A percentile compares a stretch with the other conserved stretches of the same genome.
These are phyloP conservation scores for Lepraria neglecta DNA, from an alignment of 495 filamentous ascomycete genomes.

Conservation along the genomic window DNA sequence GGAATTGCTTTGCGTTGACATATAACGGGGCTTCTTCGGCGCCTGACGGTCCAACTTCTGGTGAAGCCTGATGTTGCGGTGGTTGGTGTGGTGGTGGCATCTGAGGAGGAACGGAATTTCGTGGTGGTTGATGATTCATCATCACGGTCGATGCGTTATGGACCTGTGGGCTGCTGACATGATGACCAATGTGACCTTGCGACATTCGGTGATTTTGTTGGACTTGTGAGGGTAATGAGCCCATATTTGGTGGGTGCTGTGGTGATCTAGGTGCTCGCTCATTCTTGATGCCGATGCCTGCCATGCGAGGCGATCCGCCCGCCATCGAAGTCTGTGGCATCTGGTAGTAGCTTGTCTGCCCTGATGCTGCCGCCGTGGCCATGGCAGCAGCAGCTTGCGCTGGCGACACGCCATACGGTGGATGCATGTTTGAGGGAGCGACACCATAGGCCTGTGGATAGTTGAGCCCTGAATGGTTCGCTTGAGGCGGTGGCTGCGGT, in stretches of 20 bases:
- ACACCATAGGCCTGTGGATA: constrained; percentile 50
- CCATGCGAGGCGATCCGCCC: constrained; percentile 49
- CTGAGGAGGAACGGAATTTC: constrained; percentile 42
- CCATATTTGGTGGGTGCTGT: constrained; percentile 45
- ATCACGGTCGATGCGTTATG: constrained; percentile 43
- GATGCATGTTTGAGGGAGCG: constrained; percentile 40
- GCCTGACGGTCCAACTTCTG: constrained; percentile 66
- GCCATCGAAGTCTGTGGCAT: constrained; percentile 46
- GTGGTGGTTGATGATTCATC: constrained; percentile 43
- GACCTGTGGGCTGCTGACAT: constrained; percentile 45
- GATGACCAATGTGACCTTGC: constrained; percentile 44
- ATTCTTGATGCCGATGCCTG: constrained; percentile 44
- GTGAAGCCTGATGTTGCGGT: constrained; percentile 69
- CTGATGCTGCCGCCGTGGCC: constrained; percentile 51
- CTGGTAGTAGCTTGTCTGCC: constrained; percentile 39
- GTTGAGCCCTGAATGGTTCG: constrained; percentile 39
- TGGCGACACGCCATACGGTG: constrained; percentile 46
- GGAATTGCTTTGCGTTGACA: constrained; percentile 98
- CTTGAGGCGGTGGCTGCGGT: constrained; percentile 38
- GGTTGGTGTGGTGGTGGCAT: constrained; percentile 47
- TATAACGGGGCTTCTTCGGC: constrained; percentile 94
- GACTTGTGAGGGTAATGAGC: constrained; percentile 46
- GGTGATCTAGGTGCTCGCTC: constrained; percentile 50
- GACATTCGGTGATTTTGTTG: constrained; percentile 42
- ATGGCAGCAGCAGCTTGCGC: constrained; percentile 48